A percentile compares a stretch with the other conserved stretches of the same genome.
Evolutionary conservation across 225 moss, liverwort and hornwort genomes (phyloP).

Genomic region (Bryoerythrophyllum caledonicum): DNA sequence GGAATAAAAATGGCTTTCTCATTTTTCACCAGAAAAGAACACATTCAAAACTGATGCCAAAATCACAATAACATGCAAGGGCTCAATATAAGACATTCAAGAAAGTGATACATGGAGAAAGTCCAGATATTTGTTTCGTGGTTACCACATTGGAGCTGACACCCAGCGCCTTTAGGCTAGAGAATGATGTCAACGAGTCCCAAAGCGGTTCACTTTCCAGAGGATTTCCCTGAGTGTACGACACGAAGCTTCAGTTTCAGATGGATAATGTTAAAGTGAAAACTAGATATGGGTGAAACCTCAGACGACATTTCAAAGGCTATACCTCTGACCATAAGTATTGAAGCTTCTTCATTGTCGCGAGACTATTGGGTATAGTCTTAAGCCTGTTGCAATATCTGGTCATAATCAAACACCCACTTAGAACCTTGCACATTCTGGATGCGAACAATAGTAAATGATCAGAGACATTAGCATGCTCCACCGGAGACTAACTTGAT

Average conservation of each 20-base stretch:
- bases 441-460: constrained; percentile 1
- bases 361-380: constrained; percentile 55
- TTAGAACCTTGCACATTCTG: constrained; percentile 26
- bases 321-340: constrained; percentile 80
- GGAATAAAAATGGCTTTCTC: background rate
- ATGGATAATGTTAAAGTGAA: background rate
- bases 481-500: constrained; percentile 11
- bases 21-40: too few species aligned
- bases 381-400: constrained; percentile 83
- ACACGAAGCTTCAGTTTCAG: constrained; percentile 13
- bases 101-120: constrained; percentile 6
- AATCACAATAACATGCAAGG: constrained; percentile 2
- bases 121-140: constrained; percentile 13
- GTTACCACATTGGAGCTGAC: constrained; percentile 60
- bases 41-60: constrained; percentile 11
- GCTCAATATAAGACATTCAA: background rate
- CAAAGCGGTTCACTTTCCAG: constrained; percentile 48
- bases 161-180: constrained; percentile 59
- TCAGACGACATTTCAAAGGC: background rate
- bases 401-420: constrained; percentile 23
- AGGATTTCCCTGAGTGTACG: constrained; percentile 55
- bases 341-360: constrained; percentile 56
- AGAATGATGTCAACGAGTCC: constrained; percentile 46
- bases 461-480: constrained; percentile 1
- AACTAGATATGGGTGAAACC: background rate